phyloP scores from a whole-genome alignment of 139 green algal species.

The Chlorella sp. region DNA sequence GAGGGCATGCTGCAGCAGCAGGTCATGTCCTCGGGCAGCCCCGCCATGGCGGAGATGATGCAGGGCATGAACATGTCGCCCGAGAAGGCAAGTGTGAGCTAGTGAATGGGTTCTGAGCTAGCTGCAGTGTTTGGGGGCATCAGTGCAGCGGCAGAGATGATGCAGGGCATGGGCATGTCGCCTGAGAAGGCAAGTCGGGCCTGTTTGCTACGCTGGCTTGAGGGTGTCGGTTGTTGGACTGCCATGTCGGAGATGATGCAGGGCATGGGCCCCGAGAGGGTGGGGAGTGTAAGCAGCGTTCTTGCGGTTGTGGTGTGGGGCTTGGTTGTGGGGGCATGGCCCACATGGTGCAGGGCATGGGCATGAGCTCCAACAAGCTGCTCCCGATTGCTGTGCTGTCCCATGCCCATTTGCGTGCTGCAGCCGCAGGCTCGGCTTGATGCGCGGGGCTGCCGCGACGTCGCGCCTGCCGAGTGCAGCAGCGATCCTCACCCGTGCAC shows the following conservation, averaged over 20 bases:
- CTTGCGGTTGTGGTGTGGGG: too few relatives aligned
- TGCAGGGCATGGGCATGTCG: conserved; percentile 48
- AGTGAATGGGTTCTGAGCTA: background rate
- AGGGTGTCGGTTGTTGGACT: background rate
- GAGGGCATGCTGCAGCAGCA: conserved; percentile 34
- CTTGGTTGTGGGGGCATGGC: background rate
- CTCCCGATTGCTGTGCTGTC: background rate
- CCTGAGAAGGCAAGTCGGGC: conserved; percentile 23
- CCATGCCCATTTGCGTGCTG: conserved; percentile 35
- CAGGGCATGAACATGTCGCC: conserved; percentile 45
- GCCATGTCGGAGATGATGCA: conserved; percentile 44
- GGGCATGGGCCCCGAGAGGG: conserved; percentile 45
- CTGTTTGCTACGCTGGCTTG: background rate
- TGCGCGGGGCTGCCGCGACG: conserved; percentile 54
- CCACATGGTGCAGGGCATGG: conserved; percentile 49
- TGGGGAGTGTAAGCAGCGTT: too few relatives aligned
- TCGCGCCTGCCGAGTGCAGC: background rate
- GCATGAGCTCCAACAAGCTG: conserved; percentile 46
- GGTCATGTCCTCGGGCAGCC: conserved; percentile 5
- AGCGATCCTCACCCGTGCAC: background rate
- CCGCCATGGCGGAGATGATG: conserved; percentile 50
- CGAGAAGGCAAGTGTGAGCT: conserved; percentile 19
- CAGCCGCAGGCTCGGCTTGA: conserved; percentile 80
- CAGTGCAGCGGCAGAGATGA: conserved; percentile 44
- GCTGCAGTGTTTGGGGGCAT: too few relatives aligned